Evolutionary conservation across 2,329 filamentous ascomycete species (phyloP).

Genomic region (Stenocarpella maydis): DNA sequence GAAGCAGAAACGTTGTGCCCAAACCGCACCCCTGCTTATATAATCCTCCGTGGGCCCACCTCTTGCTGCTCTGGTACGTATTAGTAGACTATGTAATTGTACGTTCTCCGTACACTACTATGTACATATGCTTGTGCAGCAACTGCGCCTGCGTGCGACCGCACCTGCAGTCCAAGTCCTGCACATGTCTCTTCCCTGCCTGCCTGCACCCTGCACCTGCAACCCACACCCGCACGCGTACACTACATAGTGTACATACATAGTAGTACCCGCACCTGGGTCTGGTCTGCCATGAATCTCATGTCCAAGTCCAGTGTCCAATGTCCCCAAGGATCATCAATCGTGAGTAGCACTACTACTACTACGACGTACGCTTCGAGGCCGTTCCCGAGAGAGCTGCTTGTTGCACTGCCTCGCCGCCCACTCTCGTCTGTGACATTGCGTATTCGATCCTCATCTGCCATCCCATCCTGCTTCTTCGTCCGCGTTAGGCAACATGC

Average conservation of each 20-base stretch:
- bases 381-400: neutral
- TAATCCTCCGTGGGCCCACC: conserved; percentile 5
- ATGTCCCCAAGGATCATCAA: no score
- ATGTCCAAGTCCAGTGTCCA: no score
- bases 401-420: conserved; percentile 15
- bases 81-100: no score
- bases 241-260: no score
- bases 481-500: conserved; percentile 19
- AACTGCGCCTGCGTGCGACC: neutral
- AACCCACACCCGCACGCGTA: neutral
- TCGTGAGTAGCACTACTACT: no score
- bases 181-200: no score
- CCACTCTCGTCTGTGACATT: conserved; percentile 25
- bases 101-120: no score
- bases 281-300: no score
- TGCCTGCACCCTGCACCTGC: no score
- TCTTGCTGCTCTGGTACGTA: no score
- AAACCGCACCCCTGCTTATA: neutral
- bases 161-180: no score
- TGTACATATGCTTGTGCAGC: neutral
- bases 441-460: conserved; percentile 27
- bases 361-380: no score
- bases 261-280: neutral
- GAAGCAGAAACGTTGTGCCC: neutral
- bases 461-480: conserved; percentile 5